Conservation (phyloP, 2,329 filamentous ascomycete genomes). For the Penicillium vulpinum region DNA sequence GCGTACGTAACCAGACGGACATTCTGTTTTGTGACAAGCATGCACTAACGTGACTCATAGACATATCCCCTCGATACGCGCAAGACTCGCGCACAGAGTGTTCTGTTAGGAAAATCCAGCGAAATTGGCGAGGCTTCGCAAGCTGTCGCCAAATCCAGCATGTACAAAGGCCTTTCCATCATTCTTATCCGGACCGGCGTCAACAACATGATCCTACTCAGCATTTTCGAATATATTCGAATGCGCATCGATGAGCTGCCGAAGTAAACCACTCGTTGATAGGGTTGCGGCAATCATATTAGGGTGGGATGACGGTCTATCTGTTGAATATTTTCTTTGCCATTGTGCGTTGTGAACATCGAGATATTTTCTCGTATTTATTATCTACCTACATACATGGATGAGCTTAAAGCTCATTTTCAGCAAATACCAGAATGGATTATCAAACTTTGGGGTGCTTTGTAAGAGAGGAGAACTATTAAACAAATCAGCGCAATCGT, state of each 20-base stretch:
- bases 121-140: conserved; percentile 44
- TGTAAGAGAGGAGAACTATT: neutral
- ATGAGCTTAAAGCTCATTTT: conserved; percentile 20
- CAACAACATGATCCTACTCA: conserved; percentile 52
- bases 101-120: conserved; percentile 45
- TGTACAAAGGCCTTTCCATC: conserved; percentile 52
- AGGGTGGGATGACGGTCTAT: neutral
- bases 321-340: neutral
- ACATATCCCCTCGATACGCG: conserved; percentile 51
- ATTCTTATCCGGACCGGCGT: conserved; percentile 48
- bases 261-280: conserved; percentile 7
- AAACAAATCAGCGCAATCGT: neutral
- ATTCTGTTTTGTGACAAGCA: too few species aligned
- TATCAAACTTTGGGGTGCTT: neutral
- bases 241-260: conserved; percentile 44
- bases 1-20: conserved; percentile 36
- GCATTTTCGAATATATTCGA: conserved; percentile 50
- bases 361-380: neutral
- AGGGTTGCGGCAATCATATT: neutral
- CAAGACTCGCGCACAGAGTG: conserved; percentile 52
- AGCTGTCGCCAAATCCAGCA: conserved; percentile 44
- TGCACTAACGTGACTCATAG: conserved; percentile 26
- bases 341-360: neutral
- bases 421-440: conserved; percentile 25
- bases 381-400: conserved; percentile 24